These are phyloP conservation scores for Ephemerocybe angulata DNA, from an alignment of 768 basidiomycete species.

Conservation along the genomic window DNA sequence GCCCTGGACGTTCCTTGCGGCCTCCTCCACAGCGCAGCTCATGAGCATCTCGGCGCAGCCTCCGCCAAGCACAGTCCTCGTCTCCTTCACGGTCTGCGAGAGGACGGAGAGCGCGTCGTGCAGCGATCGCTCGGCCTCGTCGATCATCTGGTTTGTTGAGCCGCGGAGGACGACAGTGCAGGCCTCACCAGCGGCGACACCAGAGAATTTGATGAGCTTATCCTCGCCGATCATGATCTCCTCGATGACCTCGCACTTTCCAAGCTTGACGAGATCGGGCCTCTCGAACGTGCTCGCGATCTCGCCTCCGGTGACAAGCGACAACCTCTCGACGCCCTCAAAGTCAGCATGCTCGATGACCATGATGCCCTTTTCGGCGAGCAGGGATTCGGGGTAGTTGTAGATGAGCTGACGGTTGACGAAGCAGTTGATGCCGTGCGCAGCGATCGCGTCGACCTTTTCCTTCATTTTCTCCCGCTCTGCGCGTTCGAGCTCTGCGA, in stretches of 20 bases:
- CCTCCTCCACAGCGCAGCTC: constrained; percentile 92
- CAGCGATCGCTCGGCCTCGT: constrained; percentile 95
- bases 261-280: constrained; percentile 89
- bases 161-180: constrained; percentile 98
- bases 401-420: constrained; percentile 98
- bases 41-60: constrained; percentile 99
- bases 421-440: constrained; percentile 95
- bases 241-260: constrained; percentile 91
- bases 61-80: constrained; percentile 89
- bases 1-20: constrained; percentile 76
- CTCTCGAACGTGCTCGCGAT: constrained; percentile 94
- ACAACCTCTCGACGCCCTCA: constrained; percentile 94
- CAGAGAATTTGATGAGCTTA: constrained; percentile 99
- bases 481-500: constrained; percentile 96
- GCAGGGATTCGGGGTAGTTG: constrained; percentile 95
- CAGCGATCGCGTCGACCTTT: constrained; percentile 91
- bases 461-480: constrained; percentile 99
- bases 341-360: constrained; percentile 98
- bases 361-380: constrained; percentile 94
- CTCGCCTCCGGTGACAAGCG: constrained; percentile 96
- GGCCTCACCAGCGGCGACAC: constrained; percentile 95
- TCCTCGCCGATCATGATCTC: constrained; percentile 99
- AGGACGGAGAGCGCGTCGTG: constrained; percentile 97
- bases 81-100: constrained; percentile 97
- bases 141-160: constrained; percentile 98